phyloP scores from a whole-genome alignment of 1,284 basidiomycete genomes.

The Pterula multifida region DNA sequence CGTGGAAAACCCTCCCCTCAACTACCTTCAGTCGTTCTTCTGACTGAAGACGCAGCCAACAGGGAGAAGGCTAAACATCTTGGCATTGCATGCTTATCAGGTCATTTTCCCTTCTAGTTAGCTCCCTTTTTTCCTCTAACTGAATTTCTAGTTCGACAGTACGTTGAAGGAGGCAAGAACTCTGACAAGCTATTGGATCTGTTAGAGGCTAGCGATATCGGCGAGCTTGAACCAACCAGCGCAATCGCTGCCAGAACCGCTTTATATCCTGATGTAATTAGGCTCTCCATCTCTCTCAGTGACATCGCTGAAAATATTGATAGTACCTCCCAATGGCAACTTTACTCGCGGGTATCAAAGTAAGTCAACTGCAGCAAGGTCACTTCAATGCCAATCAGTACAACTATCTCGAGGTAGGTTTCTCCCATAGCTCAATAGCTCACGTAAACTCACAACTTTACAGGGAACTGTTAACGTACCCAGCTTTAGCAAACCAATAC shows the following conservation, averaged over 20 bases:
- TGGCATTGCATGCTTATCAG: slow-evolving; percentile 54
- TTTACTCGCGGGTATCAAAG: slow-evolving; percentile 77
- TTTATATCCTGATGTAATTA: slow-evolving; percentile 66
- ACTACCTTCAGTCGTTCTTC: slow-evolving; percentile 59
- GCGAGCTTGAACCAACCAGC: slow-evolving; percentile 49
- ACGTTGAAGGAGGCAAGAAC: slow-evolving; percentile 65
- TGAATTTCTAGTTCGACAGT: slow-evolving; percentile 49
- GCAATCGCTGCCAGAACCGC: slow-evolving; percentile 41
- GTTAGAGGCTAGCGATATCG: slow-evolving; percentile 49
- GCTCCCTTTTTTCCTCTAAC: slow-evolving; percentile 3
- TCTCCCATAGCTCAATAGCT: slow-evolving; percentile 1
- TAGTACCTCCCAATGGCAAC: slow-evolving; percentile 76
- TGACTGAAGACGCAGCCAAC: slow-evolving; percentile 88
- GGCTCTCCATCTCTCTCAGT: background rate
- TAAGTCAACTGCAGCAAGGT: slow-evolving; percentile 79
- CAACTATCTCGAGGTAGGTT: slow-evolving; percentile 85
- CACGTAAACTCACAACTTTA: background rate
- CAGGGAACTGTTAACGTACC: slow-evolving; percentile 76
- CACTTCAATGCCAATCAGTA: slow-evolving; percentile 94
- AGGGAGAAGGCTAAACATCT: slow-evolving; percentile 63
- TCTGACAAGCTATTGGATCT: slow-evolving; percentile 66
- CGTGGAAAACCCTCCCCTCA: slow-evolving; percentile 31
- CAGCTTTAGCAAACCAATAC: slow-evolving; percentile 65
- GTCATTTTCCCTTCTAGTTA: slow-evolving; percentile 22
- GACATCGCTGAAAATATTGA: slow-evolving; percentile 5